phyloP scores from a whole-genome alignment of 176 grass and related monocot species.

The Olyra latifolia region DNA sequence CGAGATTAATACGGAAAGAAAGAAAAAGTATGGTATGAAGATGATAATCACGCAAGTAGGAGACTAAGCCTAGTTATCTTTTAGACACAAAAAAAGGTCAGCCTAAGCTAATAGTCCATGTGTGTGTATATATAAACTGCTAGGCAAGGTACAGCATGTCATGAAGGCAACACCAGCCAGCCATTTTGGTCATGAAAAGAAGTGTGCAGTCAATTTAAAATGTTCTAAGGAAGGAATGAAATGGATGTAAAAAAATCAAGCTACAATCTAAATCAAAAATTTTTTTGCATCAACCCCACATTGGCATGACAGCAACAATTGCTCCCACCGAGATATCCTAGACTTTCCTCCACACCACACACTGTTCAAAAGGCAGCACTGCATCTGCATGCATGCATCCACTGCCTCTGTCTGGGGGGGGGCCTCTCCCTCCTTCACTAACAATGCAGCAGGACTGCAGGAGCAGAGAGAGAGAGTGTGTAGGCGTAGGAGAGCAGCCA shows the following conservation, averaged over 20 bases:
- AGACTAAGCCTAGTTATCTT: not conserved
- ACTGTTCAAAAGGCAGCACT: slow-evolving; percentile 19
- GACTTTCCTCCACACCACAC: slow-evolving; percentile 18
- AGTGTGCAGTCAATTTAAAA: not conserved
- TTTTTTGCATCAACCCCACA: slow-evolving; percentile 7
- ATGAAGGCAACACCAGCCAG: slow-evolving; percentile 10
- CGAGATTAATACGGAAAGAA: not conserved
- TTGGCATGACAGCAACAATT: slow-evolving; percentile 21
- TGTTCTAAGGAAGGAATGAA: not conserved
- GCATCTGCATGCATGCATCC: not conserved
- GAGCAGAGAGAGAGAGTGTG: not conserved
- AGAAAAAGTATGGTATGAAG: not conserved
- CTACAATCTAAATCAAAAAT: not conserved
- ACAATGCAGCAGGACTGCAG: slow-evolving; percentile 1
- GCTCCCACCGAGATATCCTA: slow-evolving; percentile 31
- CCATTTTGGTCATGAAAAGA: slow-evolving; percentile 7
- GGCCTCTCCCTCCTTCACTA: slow-evolving; percentile 5
- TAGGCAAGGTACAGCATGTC: not conserved
- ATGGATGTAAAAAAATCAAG: not conserved
- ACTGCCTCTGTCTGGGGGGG: slow-evolving; percentile 20
- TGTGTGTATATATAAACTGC: not conserved
- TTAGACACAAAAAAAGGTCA: not conserved
- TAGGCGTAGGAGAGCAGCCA: slow-evolving; percentile 27
- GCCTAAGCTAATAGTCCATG: not conserved
- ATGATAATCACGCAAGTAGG: not conserved